Percentiles rank a stretch among this genome's conserved stretches.
phyloP scores from a whole-genome alignment of 2,329 filamentous ascomycete genomes.

The Trichocomaceae sp. region DNA sequence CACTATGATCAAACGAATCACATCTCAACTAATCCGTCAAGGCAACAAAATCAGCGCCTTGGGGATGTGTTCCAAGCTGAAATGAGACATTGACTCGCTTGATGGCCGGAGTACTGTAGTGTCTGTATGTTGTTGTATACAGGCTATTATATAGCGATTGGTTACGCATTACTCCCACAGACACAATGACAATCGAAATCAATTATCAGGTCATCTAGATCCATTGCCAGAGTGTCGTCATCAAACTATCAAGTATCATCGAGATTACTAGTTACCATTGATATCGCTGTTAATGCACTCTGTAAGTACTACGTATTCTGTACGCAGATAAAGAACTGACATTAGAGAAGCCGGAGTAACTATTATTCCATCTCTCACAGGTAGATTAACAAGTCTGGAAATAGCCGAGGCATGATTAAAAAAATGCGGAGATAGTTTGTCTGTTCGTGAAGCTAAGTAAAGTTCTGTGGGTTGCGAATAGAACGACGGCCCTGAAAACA shows the following conservation, averaged over 20 bases:
- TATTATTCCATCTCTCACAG: background rate
- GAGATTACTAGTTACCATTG: background rate
- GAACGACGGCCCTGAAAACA: too few species aligned
- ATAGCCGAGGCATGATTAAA: background rate
- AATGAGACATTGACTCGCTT: slow-evolving; percentile 29
- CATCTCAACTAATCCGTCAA: background rate
- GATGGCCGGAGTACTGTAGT: slow-evolving; percentile 28
- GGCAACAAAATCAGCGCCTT: slow-evolving; percentile 8
- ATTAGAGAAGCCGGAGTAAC: background rate
- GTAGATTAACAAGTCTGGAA: background rate
- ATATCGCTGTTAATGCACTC: background rate
- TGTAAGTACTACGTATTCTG: background rate
- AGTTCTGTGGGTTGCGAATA: too few species aligned
- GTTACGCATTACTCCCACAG: background rate
- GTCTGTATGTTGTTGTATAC: background rate
- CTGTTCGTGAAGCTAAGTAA: background rate
- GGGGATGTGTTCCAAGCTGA: slow-evolving; percentile 28
- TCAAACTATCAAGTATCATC: background rate
- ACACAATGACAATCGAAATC: background rate
- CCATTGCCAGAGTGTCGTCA: background rate
- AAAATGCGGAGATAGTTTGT: background rate
- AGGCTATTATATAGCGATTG: background rate
- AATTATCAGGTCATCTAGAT: background rate
- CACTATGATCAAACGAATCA: background rate
- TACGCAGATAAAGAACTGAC: background rate